These are phyloP conservation scores for Adansonia rubrostipa DNA, from an alignment of 441 rosid species.

Conservation along the genomic window DNA sequence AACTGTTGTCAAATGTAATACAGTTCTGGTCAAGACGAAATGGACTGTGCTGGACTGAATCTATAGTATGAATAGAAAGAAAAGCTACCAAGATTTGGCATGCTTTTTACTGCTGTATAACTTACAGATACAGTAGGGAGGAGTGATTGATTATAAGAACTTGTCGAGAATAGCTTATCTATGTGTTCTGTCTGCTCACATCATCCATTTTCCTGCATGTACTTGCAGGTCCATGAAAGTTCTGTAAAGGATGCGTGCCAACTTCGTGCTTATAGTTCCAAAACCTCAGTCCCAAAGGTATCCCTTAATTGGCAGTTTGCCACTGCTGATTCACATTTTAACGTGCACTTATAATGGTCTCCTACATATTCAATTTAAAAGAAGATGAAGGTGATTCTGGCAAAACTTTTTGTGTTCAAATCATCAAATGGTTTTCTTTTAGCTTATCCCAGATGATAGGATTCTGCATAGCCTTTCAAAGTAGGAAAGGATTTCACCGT, in stretches of 20 bases:
- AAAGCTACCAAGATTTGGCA: background rate
- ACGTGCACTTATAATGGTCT: background rate
- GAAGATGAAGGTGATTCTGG: background rate
- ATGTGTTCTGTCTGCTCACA: background rate
- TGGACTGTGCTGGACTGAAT: slow-evolving; percentile 3
- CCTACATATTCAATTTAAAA: background rate
- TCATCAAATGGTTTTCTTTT: background rate
- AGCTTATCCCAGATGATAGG: background rate
- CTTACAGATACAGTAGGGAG: background rate
- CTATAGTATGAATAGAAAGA: background rate
- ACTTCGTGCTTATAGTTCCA: slow-evolving; percentile 29
- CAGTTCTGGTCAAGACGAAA: background rate
- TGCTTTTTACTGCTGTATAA: background rate
- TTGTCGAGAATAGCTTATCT: background rate
- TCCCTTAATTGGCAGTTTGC: slow-evolving; percentile 15
- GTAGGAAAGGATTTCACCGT: background rate
- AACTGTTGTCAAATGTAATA: background rate
- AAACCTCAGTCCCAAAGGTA: slow-evolving; percentile 47
- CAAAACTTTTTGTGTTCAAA: background rate
- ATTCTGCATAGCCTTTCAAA: background rate
- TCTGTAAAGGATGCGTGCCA: slow-evolving; percentile 31
- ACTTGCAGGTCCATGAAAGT: slow-evolving; percentile 36
- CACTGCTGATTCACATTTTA: background rate
- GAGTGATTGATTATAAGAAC: background rate
- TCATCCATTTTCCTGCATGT: slow-evolving; percentile 6